These are phyloP conservation scores for Yarrowia porcina DNA, from an alignment of 805 yeast species.

Conservation along the genomic window DNA sequence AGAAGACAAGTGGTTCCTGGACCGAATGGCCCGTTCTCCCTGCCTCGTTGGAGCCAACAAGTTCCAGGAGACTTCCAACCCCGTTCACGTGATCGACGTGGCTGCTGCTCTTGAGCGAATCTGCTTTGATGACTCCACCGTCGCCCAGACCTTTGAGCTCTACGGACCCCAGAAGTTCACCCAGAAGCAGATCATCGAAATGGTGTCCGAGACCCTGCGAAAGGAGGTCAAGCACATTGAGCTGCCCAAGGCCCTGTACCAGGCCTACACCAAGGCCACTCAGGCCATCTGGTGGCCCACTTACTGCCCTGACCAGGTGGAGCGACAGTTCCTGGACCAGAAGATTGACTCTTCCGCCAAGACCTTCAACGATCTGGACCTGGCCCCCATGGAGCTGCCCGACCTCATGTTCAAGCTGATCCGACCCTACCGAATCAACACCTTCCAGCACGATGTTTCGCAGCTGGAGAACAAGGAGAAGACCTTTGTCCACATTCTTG, in stretches of 20 bases:
- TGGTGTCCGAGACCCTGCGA: conserved; percentile 61
- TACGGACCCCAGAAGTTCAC: conserved; percentile 66
- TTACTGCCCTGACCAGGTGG: conserved; percentile 66
- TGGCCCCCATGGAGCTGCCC: conserved; percentile 45
- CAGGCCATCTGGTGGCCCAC: conserved; percentile 48
- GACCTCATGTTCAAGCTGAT: conserved; percentile 41
- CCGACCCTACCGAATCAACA: conserved; percentile 35
- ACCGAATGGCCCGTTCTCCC: conserved; percentile 53
- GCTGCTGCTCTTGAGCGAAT: conserved; percentile 75
- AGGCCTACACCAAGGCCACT: conserved; percentile 39
- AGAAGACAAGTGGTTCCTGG: conserved; percentile 61
- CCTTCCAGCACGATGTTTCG: conserved; percentile 32
- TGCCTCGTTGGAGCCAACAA: conserved; percentile 65
- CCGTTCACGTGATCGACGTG: conserved; percentile 74
- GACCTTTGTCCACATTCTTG: conserved; percentile 34
- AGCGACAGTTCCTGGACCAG: conserved; percentile 70
- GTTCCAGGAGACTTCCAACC: conserved; percentile 59
- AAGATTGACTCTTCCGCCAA: conserved; percentile 55
- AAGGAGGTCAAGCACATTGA: conserved; percentile 42
- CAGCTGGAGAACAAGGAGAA: conserved; percentile 36
- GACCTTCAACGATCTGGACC: conserved; percentile 69
- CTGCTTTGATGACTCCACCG: conserved; percentile 76
- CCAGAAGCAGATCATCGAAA: conserved; percentile 60
- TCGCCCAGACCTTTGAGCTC: conserved; percentile 72
- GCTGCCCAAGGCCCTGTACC: conserved; percentile 43